phyloP scores from a whole-genome alignment of 192 early-diverging fungal genomes.

The Entomortierella beljakovae region DNA sequence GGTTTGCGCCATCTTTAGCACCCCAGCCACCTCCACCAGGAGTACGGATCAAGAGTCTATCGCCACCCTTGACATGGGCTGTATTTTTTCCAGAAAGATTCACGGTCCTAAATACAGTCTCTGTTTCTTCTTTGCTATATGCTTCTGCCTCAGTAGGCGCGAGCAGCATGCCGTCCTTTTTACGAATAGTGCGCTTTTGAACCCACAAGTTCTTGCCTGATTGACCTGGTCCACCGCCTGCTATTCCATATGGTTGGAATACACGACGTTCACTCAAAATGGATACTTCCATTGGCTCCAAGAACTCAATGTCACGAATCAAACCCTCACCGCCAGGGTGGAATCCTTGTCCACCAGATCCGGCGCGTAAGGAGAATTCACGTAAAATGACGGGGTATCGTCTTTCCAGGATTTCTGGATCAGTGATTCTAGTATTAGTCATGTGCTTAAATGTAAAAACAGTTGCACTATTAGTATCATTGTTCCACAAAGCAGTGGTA shows the following conservation, averaged over 20 bases:
- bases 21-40: conserved; percentile 97
- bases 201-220: conserved; percentile 86
- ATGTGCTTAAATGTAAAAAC: conserved; percentile 67
- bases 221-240: conserved; percentile 80
- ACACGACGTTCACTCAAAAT: conserved; percentile 94
- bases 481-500: too few species aligned
- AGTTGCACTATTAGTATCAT: background rate
- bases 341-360: conserved; percentile 84
- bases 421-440: conserved; percentile 98
- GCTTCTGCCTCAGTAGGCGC: background rate
- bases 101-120: conserved; percentile 57
- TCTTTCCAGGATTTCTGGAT: conserved; percentile 95
- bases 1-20: conserved; percentile 4
- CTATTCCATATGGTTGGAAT: conserved; percentile 86
- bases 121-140: conserved; percentile 15
- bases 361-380: conserved; percentile 80
- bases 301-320: conserved; percentile 95
- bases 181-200: conserved; percentile 57
- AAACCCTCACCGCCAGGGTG: conserved; percentile 90
- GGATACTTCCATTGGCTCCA: conserved; percentile 86
- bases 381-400: conserved; percentile 91
- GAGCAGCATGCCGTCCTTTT: conserved; percentile 39
- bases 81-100: conserved; percentile 93
- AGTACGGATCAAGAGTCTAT: conserved; percentile 86
- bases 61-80: conserved; percentile 78